These are phyloP conservation scores for Carex scoparia DNA, from an alignment of 176 grass and related monocot species.

Conservation along the genomic window DNA sequence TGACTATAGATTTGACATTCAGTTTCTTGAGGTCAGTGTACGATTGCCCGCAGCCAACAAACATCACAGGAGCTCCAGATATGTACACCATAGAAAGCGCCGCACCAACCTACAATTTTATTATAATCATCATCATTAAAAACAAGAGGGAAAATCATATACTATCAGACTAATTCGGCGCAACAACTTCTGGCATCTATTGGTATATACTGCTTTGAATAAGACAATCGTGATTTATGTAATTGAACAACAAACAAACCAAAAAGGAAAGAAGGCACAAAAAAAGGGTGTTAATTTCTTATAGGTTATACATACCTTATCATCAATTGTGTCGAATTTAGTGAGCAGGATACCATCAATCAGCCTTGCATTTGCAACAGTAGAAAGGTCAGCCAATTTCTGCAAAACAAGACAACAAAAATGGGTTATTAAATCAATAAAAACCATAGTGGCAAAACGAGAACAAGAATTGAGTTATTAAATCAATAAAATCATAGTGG, in stretches of 20 bases:
- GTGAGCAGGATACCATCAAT: constrained; percentile 97
- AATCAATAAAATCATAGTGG: neutral
- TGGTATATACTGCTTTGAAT: neutral
- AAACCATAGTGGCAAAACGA: no score
- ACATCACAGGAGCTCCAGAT: constrained; percentile 94
- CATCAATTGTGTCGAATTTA: constrained; percentile 90
- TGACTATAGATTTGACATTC: constrained; percentile 88
- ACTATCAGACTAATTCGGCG: neutral
- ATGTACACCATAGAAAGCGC: constrained; percentile 91
- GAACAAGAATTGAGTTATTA: no score
- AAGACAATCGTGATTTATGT: neutral
- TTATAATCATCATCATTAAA: constrained; percentile 3
- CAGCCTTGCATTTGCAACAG: constrained; percentile 65
- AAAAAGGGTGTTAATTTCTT: neutral
- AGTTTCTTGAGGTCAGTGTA: constrained; percentile 99
- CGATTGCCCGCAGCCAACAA: constrained; percentile 81
- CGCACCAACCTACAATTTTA: constrained; percentile 55
- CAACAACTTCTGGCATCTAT: neutral
- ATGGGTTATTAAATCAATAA: neutral
- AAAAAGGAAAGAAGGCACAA: neutral
- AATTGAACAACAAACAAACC: neutral
- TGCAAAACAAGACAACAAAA: constrained; percentile 12
- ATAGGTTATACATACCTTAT: constrained; percentile 51
- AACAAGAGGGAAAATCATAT: neutral
- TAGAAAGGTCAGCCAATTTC: constrained; percentile 90